Conservation (phyloP, 306 rosid genomes). For the Spatholobus suberectus region DNA sequence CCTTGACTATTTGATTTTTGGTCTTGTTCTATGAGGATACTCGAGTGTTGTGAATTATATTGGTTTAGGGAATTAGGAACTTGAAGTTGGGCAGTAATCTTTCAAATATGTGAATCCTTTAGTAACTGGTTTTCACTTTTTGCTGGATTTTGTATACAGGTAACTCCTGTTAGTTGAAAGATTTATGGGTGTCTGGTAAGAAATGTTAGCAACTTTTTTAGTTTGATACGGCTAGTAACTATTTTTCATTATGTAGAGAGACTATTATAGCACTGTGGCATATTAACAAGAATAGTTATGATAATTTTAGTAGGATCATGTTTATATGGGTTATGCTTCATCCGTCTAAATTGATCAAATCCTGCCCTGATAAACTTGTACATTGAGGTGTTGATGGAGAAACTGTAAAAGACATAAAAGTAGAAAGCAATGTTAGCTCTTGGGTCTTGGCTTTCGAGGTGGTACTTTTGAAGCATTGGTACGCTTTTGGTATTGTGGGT, state of each 20-base stretch:
- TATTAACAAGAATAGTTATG: neutral
- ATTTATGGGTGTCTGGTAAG: neutral
- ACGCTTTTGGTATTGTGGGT: neutral
- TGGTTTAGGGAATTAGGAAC: slow-evolving; percentile 20
- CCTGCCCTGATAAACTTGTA: neutral
- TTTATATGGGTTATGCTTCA: neutral
- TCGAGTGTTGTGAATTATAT: neutral
- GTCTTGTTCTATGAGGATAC: neutral
- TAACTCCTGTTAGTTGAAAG: slow-evolving; percentile 10
- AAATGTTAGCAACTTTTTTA: neutral
- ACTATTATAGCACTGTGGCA: neutral
- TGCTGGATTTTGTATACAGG: neutral
- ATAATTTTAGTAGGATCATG: neutral
- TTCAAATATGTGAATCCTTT: neutral
- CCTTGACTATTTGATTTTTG: neutral
- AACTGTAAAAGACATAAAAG: neutral
- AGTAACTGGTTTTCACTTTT: neutral
- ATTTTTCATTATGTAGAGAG: neutral
- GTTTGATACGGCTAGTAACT: neutral
- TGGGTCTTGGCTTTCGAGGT: neutral
- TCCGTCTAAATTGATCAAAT: neutral
- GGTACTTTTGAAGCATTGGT: neutral
- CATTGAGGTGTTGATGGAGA: slow-evolving; percentile 7
- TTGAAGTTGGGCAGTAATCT: slow-evolving; percentile 1
- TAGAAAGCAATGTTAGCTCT: slow-evolving; percentile 20